Conservation (phyloP, 108 stramenopile species). For the Nitzschia inconspicua region DNA sequence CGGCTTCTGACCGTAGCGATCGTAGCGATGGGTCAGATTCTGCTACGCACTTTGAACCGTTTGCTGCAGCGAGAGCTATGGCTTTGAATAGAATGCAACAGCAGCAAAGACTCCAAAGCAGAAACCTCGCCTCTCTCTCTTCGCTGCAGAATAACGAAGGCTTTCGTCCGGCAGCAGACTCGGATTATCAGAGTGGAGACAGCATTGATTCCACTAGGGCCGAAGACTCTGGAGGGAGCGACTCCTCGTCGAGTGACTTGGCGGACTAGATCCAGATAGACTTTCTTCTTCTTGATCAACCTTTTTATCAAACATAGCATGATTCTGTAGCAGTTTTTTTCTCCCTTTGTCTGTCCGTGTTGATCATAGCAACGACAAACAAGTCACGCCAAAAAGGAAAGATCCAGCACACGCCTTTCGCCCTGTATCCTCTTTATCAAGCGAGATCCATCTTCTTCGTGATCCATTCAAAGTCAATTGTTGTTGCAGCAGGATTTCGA, state of each 20-base stretch:
- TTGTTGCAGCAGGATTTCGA: too few relatives aligned
- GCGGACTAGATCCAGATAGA: constrained; percentile 47
- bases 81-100: constrained; percentile 56
- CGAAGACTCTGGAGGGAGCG: constrained; percentile 58
- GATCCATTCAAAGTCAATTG: too few relatives aligned
- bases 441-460: too few relatives aligned
- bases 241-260: constrained; percentile 54
- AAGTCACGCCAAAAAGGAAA: too few relatives aligned
- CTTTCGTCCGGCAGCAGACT: constrained; percentile 39
- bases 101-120: constrained; percentile 41
- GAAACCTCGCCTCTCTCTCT: constrained; percentile 11
- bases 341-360: too few relatives aligned
- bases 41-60: constrained; percentile 30
- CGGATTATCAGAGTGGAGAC: constrained; percentile 50
- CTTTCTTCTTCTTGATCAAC: too few relatives aligned
- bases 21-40: constrained; percentile 41
- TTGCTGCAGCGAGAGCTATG: constrained; percentile 54
- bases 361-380: too few relatives aligned
- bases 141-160: constrained; percentile 11
- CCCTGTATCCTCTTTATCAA: too few relatives aligned
- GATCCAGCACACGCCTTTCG: too few relatives aligned
- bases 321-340: too few relatives aligned
- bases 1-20: constrained; percentile 64
- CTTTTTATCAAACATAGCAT: too few relatives aligned
- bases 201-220: constrained; percentile 41